A percentile compares a stretch with the other conserved stretches of the same genome.
Evolutionary conservation across 2,329 filamentous ascomycete genomes (phyloP).

Genomic region (Teratosphaeria nubilosa): DNA sequence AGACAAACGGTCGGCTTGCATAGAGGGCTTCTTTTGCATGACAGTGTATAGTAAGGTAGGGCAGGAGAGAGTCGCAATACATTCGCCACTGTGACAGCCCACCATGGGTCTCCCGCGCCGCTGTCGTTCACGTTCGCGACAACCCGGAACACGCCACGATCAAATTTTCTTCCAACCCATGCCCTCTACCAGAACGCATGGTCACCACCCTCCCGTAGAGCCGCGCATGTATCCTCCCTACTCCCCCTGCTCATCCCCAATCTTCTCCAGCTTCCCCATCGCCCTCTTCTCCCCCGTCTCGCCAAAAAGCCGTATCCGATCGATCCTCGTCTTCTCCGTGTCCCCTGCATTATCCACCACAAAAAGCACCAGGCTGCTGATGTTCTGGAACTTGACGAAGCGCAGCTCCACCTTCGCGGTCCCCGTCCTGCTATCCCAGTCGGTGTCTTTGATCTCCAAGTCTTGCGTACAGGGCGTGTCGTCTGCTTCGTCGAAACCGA

Average conservation of each 20-base stretch:
- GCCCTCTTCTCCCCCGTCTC: slow-evolving; percentile 86
- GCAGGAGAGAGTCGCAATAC: background rate
- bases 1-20: background rate
- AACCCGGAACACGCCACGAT: background rate
- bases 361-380: slow-evolving; percentile 77
- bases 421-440: slow-evolving; percentile 55
- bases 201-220: background rate
- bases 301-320: slow-evolving; percentile 70
- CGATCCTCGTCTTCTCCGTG: slow-evolving; percentile 74
- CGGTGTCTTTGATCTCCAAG: slow-evolving; percentile 60
- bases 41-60: background rate
- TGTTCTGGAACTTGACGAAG: slow-evolving; percentile 96
- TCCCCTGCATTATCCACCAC: slow-evolving; percentile 73
- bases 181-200: background rate
- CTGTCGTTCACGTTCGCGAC: background rate
- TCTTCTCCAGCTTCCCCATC: slow-evolving; percentile 91
- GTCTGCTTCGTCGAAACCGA: slow-evolving; percentile 92
- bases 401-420: slow-evolving; percentile 53
- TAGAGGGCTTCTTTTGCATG: background rate
- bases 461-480: slow-evolving; percentile 71
- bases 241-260: slow-evolving; percentile 63
- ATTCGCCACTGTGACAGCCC: too few species aligned
- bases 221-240: slow-evolving; percentile 16
- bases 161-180: background rate
- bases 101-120: too few species aligned